phyloP scores from a whole-genome alignment of 2,329 filamentous ascomycete genomes.

The Colletotrichum gloeosporioides region DNA sequence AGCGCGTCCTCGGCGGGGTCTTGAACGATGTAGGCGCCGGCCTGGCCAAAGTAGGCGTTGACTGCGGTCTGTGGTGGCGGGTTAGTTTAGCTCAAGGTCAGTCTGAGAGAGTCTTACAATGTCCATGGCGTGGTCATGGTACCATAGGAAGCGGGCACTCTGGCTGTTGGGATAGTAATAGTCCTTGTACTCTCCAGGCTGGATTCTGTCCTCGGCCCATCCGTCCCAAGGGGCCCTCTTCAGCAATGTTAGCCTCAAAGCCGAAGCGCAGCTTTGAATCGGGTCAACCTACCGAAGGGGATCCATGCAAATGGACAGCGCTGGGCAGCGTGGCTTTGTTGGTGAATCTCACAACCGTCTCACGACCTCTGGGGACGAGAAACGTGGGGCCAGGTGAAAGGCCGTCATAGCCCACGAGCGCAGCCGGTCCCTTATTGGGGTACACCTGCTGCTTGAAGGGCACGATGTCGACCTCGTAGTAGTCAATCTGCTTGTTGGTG shows the following conservation, averaged over 20 bases:
- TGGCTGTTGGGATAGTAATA: slow-evolving; percentile 67
- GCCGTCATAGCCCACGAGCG: slow-evolving; percentile 58
- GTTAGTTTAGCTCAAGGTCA: neutral
- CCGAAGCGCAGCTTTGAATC: slow-evolving; percentile 33
- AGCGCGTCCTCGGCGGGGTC: slow-evolving; percentile 55
- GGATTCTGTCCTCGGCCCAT: slow-evolving; percentile 59
- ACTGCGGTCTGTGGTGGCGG: slow-evolving; percentile 44
- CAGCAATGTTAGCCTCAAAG: neutral
- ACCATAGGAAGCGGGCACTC: slow-evolving; percentile 60
- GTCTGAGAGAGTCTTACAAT: slow-evolving; percentile 26
- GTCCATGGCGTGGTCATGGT: slow-evolving; percentile 53
- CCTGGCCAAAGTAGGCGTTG: slow-evolving; percentile 62
- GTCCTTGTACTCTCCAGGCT: slow-evolving; percentile 61
- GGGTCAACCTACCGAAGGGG: slow-evolving; percentile 39
- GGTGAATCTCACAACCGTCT: slow-evolving; percentile 59
- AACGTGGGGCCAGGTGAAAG: slow-evolving; percentile 60
- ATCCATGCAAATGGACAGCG: slow-evolving; percentile 61
- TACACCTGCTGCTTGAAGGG: slow-evolving; percentile 36
- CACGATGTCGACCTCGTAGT: slow-evolving; percentile 32
- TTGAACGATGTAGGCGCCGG: slow-evolving; percentile 59
- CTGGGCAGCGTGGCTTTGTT: slow-evolving; percentile 51
- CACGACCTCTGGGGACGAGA: slow-evolving; percentile 51
- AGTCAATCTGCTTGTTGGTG: slow-evolving; percentile 32
- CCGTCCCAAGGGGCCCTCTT: slow-evolving; percentile 38
- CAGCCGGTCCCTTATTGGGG: slow-evolving; percentile 34